Evolutionary conservation across 306 rosid genomes (phyloP).

Genomic region (Casuarina equisetifolia): DNA sequence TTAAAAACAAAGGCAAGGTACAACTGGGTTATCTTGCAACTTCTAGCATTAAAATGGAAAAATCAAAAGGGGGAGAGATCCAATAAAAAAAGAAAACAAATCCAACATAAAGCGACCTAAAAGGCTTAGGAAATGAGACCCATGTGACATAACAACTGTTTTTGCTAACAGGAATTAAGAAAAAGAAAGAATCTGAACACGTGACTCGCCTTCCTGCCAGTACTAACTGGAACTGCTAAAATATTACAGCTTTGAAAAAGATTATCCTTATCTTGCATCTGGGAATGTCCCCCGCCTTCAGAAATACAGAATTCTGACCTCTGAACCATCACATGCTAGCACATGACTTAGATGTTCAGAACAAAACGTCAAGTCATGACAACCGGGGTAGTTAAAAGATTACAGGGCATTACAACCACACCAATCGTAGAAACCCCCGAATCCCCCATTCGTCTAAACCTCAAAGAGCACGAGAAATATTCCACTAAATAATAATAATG

Average conservation of each 20-base stretch:
- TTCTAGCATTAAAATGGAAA: slow-evolving; percentile 1
- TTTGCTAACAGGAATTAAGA: neutral
- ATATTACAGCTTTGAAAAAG: neutral
- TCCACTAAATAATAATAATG: no score
- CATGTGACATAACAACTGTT: neutral
- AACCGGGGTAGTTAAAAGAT: no score
- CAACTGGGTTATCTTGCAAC: neutral
- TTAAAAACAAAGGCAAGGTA: neutral
- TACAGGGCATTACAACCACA: no score
- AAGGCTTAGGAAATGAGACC: neutral
- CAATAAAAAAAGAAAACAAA: neutral
- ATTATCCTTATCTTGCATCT: neutral
- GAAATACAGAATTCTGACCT: neutral
- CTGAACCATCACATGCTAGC: neutral
- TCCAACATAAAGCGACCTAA: neutral
- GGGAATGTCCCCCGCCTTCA: neutral
- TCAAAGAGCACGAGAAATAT: no score
- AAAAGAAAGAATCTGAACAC: neutral
- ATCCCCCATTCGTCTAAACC: no score
- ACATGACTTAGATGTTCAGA: neutral
- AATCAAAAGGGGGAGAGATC: neutral
- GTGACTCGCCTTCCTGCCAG: neutral
- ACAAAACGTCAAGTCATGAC: neutral
- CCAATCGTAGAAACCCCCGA: no score
- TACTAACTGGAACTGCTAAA: neutral